Percentiles rank a stretch among this genome's conserved stretches.
Conservation (phyloP, 2,329 filamentous ascomycete genomes). For the Ophiostoma tasmaniense region DNA sequence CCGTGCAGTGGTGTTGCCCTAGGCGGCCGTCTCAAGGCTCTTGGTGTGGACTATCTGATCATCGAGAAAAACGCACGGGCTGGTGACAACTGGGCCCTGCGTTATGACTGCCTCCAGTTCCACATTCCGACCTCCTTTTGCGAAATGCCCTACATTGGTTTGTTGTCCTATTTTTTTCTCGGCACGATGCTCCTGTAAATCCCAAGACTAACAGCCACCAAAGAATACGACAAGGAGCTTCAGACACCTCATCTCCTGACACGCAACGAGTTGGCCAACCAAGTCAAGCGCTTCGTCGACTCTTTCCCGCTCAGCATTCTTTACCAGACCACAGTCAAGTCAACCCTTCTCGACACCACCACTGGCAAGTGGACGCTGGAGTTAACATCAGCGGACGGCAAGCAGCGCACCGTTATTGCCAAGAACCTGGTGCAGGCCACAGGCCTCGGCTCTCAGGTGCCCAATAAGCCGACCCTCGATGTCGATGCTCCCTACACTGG, state of each 20-base stretch:
- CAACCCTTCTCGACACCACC: background rate
- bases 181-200: background rate
- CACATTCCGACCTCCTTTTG: background rate
- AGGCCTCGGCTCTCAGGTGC: background rate
- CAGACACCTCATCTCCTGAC: background rate
- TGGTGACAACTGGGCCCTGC: background rate
- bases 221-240: background rate
- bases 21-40: background rate
- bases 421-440: slow-evolving; percentile 1
- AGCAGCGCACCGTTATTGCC: background rate
- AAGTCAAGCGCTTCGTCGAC: background rate
- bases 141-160: background rate
- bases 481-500: background rate
- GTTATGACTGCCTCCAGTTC: slow-evolving; percentile 3
- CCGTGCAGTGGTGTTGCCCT: background rate
- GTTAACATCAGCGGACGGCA: background rate
- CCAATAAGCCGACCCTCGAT: background rate
- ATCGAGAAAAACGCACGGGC: background rate
- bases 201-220: background rate
- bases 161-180: background rate
- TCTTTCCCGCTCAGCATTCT: background rate
- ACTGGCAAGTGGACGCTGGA: background rate
- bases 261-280: background rate
- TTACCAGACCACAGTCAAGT: background rate
- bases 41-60: background rate